Evolutionary conservation across 768 basidiomycete genomes (phyloP), one percentile per base, ranked within the genome.

Genomic region (Termitomyces sp.): DNA sequence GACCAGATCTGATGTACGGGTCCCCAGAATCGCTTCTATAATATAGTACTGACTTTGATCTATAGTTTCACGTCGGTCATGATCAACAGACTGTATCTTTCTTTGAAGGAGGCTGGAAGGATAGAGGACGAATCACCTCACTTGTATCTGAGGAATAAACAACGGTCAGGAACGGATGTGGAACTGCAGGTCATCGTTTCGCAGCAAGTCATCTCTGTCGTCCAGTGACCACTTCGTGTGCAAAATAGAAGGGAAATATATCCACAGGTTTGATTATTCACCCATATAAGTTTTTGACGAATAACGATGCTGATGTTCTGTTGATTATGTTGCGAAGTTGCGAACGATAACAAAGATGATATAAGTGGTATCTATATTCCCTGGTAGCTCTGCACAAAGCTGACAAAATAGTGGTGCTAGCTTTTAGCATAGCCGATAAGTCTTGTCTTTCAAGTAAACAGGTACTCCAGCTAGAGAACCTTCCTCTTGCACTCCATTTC

Each of bases 371-470:
- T 30, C 30, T 30, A 30, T 30, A 4, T 30, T 30, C 30, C 30
- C 30, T 4, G 30, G 7, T 7, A 30, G 30, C 4, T 30, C n/a
- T 30, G 30, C 7, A 4, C 30, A 30, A 30, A 3, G 3, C 7
- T 30, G 7, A 30, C 30, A 30, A 30, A n/a, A n/a, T n/a, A n/a
- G n/a, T n/a, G n/a, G n/a, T n/a, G n/a, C n/a, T n/a, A n/a, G n/a
- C n/a, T n/a, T n/a, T n/a, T n/a, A n/a, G n/a, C n/a, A n/a, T n/a
- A n/a, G n/a, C n/a, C n/a, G n/a, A n/a, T n/a, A n/a, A n/a, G n/a
- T n/a, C n/a, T n/a, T n/a, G n/a, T n/a, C 82, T 63, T 84, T 84
- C 57, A 84, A 60, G 39, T 79, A 81, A 12, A 85, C 71, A 5
- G 84, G 83, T 2, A 85, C 70, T 22, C 82, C 83, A 14, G 82